Base-by-base conservation (phyloP, 371 early-diverging fungal genomes). In the Mortierella sp. region DNA sequence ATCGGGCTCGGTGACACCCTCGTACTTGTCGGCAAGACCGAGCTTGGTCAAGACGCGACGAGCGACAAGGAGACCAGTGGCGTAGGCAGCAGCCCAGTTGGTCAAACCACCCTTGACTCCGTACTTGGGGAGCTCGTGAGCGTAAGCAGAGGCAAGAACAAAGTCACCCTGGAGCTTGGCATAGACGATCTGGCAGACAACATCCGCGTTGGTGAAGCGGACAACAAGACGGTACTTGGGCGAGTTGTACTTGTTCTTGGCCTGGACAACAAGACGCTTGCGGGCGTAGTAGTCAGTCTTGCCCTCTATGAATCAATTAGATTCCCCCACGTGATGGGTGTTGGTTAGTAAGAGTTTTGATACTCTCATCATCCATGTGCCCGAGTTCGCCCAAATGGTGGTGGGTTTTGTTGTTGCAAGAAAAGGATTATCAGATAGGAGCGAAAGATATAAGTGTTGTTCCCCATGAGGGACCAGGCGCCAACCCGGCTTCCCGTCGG, bases 221-320 rank as follows among this genome's bases (percentile, higher is more conserved):
- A 99, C 99, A 68, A 99, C 99, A 78, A 99, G 86, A 85, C 99
- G 93, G 93, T 96, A 98, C 93, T 99, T 99, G 84, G 98, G 97
- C 59, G 97, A 94, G 93, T 99, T 98, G 94, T 98, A 98, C 91
- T 98, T 99, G 94, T 97, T 98, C 93, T 97, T 97, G 86, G 98
- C 99, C 90, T 99, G 99, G 83, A 93, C 90, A 43, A 99, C 93
- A 65, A 99, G 87, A 82, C 98, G 95, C 92, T 95, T 98, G 83
- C 99, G 94, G 80, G 99, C 99, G 84, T 96, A 98, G 98, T 99
- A 99, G 90, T 99, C 99, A 80, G 99, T 99, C 94, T 99, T 99
- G 62, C 99, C 99, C 95, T 99, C 98, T 95, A 73, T 63, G 76
- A 31, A 45, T 40, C 41, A 24, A 40, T 17, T 17, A 16, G 44